Evolutionary conservation across 78 protist species (phyloP).

Genomic region (Polysphondylium violaceum): DNA sequence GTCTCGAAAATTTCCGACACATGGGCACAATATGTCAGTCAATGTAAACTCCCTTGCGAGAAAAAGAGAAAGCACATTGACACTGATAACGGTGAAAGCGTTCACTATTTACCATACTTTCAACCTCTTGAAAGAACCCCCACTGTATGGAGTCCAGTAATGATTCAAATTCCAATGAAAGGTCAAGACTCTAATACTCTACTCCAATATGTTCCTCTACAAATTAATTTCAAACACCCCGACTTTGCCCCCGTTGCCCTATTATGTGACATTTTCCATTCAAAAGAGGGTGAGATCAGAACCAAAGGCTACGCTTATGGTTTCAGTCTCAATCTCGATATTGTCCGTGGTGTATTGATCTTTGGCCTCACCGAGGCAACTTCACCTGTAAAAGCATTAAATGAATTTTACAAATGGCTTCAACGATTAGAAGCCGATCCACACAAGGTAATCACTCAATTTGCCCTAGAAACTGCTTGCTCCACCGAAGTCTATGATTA

Average conservation of each 20-base stretch:
- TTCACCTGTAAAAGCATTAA: slow-evolving; percentile 31
- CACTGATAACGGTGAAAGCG: background rate
- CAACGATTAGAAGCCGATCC: background rate
- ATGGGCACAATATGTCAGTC: background rate
- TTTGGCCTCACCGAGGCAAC: slow-evolving; percentile 15
- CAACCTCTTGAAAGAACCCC: slow-evolving; percentile 14
- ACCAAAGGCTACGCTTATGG: slow-evolving; percentile 64
- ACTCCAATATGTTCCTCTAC: slow-evolving; percentile 12
- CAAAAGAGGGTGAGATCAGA: slow-evolving; percentile 55
- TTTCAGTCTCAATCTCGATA: background rate
- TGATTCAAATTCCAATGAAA: background rate
- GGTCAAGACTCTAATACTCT: slow-evolving; percentile 41
- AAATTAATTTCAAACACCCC: background rate
- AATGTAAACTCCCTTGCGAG: background rate
- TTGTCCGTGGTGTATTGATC: background rate
- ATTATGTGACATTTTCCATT: slow-evolving; percentile 29
- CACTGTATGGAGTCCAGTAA: background rate
- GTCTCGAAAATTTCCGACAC: background rate
- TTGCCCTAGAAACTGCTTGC: slow-evolving; percentile 11
- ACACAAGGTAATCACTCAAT: background rate
- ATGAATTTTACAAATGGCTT: slow-evolving; percentile 27
- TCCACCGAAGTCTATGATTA: slow-evolving; percentile 36
- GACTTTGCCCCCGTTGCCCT: slow-evolving; percentile 22
- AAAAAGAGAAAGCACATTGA: slow-evolving; percentile 8
- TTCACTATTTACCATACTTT: slow-evolving; percentile 4